Conservation (phyloP, 176 grass and related monocot species). For the Oryza officinalis region DNA sequence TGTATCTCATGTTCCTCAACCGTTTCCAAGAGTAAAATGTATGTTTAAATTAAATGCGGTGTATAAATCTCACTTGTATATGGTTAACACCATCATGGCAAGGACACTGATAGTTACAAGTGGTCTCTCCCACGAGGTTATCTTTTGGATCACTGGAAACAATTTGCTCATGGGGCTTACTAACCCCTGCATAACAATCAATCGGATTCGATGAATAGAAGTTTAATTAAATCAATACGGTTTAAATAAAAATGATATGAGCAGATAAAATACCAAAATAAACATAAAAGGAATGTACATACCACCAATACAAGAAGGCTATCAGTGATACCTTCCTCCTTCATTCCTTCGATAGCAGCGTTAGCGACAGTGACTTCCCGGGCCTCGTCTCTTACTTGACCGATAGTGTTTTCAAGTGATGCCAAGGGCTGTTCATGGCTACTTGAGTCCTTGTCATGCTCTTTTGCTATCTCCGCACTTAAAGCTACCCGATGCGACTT, state of each 20-base stretch:
- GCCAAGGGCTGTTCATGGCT: constrained; percentile 44
- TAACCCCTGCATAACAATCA: constrained; percentile 53
- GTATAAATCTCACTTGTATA: constrained; percentile 67
- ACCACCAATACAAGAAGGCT: constrained; percentile 80
- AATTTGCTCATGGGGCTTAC: constrained; percentile 55
- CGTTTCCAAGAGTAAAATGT: neutral
- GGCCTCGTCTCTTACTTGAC: constrained; percentile 75
- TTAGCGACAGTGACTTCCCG: constrained; percentile 63
- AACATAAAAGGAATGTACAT: constrained; percentile 27
- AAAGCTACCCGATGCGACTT: constrained; percentile 31
- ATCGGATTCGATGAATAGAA: neutral
- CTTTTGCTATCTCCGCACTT: constrained; percentile 45
- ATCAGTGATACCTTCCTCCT: constrained; percentile 75
- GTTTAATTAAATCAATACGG: neutral
- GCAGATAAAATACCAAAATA: neutral
- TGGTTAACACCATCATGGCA: constrained; percentile 41
- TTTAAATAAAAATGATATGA: neutral
- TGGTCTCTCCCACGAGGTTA: constrained; percentile 67
- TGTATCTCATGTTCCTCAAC: neutral
- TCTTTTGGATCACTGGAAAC: constrained; percentile 44
- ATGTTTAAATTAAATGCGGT: neutral
- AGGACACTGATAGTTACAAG: constrained; percentile 38
- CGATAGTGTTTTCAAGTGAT: constrained; percentile 56
- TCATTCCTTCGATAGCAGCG: constrained; percentile 61
- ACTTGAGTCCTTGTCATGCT: constrained; percentile 38